phyloP scores from a whole-genome alignment of 495 filamentous ascomycete genomes.

The Xylaria curta region DNA sequence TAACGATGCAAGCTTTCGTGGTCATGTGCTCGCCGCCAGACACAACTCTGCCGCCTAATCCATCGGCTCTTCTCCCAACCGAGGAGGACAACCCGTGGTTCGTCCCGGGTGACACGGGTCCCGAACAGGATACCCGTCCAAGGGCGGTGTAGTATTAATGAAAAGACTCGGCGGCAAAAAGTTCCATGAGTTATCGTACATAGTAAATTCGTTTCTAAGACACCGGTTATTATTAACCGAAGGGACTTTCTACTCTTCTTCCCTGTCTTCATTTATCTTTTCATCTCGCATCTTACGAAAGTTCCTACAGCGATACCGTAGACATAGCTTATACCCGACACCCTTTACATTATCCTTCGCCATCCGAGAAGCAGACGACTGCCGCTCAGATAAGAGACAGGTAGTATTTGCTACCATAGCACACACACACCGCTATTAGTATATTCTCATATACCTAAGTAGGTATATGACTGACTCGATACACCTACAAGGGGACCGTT shows the following conservation, averaged over 20 bases:
- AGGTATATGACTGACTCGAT: neutral
- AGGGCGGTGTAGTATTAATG: neutral
- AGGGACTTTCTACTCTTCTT: neutral
- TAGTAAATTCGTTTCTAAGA: neutral
- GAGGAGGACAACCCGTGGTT: neutral
- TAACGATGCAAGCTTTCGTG: neutral
- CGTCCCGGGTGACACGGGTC: neutral
- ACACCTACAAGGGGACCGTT: neutral
- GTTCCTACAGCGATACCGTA: neutral
- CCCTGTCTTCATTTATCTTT: too few species aligned
- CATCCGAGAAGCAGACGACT: neutral
- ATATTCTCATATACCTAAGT: neutral
- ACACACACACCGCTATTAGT: neutral
- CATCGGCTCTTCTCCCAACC: constrained; percentile 8
- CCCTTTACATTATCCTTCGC: neutral
- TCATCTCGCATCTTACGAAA: neutral
- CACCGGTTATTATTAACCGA: neutral
- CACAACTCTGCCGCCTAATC: neutral
- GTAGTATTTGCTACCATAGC: neutral
- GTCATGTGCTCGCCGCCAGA: constrained; percentile 1
- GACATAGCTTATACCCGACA: neutral
- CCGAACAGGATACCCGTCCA: neutral
- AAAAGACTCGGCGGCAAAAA: neutral
- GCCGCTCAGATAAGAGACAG: neutral
- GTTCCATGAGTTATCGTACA: neutral